phyloP scores from a whole-genome alignment of 2,329 filamentous ascomycete genomes.

The Penicillium decumbens region DNA sequence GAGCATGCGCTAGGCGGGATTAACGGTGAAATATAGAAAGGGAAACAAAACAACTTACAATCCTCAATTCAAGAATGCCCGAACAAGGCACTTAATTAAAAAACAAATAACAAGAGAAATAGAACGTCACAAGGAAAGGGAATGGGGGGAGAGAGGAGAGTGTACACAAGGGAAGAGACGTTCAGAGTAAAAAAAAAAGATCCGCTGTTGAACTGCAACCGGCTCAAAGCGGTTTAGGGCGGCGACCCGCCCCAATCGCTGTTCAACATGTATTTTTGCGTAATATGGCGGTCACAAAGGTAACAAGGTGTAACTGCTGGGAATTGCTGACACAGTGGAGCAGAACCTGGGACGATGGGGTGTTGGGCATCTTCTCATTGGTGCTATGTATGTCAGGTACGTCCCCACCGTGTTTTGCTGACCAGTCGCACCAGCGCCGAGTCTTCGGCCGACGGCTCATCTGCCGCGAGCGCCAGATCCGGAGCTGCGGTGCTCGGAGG shows the following conservation, averaged over 20 bases:
- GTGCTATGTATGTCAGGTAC: conserved; percentile 3
- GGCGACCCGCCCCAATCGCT: conserved; percentile 23
- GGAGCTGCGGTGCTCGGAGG: neutral
- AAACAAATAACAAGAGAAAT: conserved; percentile 25
- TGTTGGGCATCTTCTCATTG: conserved; percentile 7
- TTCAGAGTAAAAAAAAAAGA: conserved; percentile 14
- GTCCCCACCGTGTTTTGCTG: neutral
- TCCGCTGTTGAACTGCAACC: conserved; percentile 30
- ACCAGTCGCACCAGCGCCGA: neutral
- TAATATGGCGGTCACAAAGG: neutral
- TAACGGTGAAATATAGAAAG: conserved; percentile 8
- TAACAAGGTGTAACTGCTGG: neutral
- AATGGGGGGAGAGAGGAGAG: neutral
- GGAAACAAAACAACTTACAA: conserved; percentile 12
- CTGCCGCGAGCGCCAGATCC: conserved; percentile 2
- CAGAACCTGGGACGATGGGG: conserved; percentile 1
- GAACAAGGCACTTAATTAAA: conserved; percentile 7
- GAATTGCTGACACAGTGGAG: neutral
- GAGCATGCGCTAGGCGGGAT: conserved; percentile 23
- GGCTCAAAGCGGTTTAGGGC: conserved; percentile 34
- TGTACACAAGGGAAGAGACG: conserved; percentile 7
- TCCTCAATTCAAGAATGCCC: conserved; percentile 1
- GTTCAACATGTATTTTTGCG: conserved; percentile 5
- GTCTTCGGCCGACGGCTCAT: conserved; percentile 1
- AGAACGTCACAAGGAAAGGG: conserved; percentile 3